Evolutionary conservation across 1,284 basidiomycete genomes (phyloP), one percentile per base, ranked within the genome.

Genomic region (Boletus holoroseus): DNA sequence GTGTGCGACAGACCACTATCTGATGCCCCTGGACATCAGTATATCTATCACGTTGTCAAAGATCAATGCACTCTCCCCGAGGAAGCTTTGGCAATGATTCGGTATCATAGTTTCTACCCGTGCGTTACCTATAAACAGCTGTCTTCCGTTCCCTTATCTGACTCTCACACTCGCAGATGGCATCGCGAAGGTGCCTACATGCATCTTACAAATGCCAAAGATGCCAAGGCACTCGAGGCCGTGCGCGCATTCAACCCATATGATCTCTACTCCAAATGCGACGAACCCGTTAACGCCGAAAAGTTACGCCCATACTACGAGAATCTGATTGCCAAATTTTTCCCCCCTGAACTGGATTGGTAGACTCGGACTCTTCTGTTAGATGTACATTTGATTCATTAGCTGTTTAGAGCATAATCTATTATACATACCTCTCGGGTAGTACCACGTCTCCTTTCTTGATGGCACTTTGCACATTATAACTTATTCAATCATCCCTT

Each of bases 71-170:
- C 76, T n/a, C 81, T 95, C 0, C 92, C 92, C 0, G 77, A 80
- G 48, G 91, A 90, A 61, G 92, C 78, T 0, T 76, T 95, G 32
- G 83, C 87, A 24, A 95, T 95, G 92, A 91, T 95, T 63, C 83
- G 92, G 24, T 94, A 91, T 70, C 92, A 95, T 73, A 90, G 86
- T 60, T 94, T 94, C 76, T 94, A 94, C 73, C 91, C 92, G 71
- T 84, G 62, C 49, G 78, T 67, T 16, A 36, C 35, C 24, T 28
- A 44, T 24, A 44, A 44, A 36, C 18, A 20, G 31, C 55, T 51
- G n/a, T 28, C n/a, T 18, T 46, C 30, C 11, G 1, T 31, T 22
- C 30, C n/a, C 18, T 31, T 30, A 36, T 43, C 47, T 57, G 22
- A 58, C 53, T 9, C 2, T 11, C 11, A 30, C 32, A 12, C 40